Conservation (phyloP, 371 early-diverging fungal genomes). For the Mucor piriformis region DNA sequence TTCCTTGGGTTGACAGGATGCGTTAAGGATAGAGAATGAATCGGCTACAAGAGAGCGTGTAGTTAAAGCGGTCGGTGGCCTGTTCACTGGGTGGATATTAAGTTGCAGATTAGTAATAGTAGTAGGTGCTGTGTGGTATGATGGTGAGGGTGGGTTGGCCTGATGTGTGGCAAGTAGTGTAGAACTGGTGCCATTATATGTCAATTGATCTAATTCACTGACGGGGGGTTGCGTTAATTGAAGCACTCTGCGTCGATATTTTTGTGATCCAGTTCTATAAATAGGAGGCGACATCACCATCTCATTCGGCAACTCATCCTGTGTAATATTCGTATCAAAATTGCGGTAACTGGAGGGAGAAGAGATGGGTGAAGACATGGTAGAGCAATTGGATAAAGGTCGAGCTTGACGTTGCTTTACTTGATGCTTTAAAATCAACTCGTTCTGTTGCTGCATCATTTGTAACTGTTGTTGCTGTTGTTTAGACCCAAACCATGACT, state of each 20-base stretch:
- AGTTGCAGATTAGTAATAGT: background rate
- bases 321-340: slow-evolving; percentile 11
- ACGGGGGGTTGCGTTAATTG: slow-evolving; percentile 37
- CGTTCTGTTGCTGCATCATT: slow-evolving; percentile 1
- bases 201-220: slow-evolving; percentile 40
- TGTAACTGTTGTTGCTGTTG: slow-evolving; percentile 14
- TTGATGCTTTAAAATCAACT: slow-evolving; percentile 2
- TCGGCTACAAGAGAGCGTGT: slow-evolving; percentile 17
- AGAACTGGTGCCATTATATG: slow-evolving; percentile 37
- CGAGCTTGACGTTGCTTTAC: slow-evolving; percentile 11
- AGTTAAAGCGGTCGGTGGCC: slow-evolving; percentile 30
- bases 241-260: slow-evolving; percentile 30
- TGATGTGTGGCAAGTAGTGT: too few species aligned
- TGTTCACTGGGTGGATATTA: background rate
- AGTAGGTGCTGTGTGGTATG: background rate
- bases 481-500: slow-evolving; percentile 49
- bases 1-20: slow-evolving; percentile 23
- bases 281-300: slow-evolving; percentile 28
- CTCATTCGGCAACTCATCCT: slow-evolving; percentile 1
- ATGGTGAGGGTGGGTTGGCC: background rate
- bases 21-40: slow-evolving; percentile 25
- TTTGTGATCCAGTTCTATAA: slow-evolving; percentile 34
- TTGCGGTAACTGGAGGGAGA: slow-evolving; percentile 21
- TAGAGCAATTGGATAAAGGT: slow-evolving; percentile 13
- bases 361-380: slow-evolving; percentile 17